These are phyloP conservation scores for Aurantiochytrium sp. DNA, from an alignment of 108 stramenopile species.

Conservation along the genomic window DNA sequence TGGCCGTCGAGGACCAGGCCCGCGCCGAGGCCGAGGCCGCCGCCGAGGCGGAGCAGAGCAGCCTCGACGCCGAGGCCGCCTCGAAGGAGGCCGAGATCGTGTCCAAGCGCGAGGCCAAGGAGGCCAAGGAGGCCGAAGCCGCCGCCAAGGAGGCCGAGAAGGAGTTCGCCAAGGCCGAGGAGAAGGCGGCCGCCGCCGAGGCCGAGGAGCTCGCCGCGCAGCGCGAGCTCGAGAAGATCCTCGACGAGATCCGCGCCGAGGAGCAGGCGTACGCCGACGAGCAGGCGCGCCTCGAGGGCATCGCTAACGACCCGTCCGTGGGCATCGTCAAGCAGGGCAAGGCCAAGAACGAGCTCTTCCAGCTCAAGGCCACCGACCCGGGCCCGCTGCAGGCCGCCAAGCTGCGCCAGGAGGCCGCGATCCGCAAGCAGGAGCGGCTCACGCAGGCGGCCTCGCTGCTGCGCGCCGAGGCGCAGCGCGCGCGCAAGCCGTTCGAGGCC, in stretches of 20 bases:
- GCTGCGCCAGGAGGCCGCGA: conserved; percentile 36
- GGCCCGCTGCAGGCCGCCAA: conserved; percentile 21
- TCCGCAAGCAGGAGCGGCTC: conserved; percentile 18
- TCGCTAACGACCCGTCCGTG: background rate
- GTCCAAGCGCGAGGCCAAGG: background rate
- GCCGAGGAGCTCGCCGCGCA: conserved; percentile 23
- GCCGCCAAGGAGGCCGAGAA: background rate
- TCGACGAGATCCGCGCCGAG: conserved; percentile 22
- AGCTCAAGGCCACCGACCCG: conserved; percentile 25
- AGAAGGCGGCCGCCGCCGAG: background rate
- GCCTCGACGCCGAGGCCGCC: background rate
- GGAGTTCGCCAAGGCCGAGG: background rate
- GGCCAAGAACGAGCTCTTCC: conserved; percentile 35
- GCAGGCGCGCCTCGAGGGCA: background rate
- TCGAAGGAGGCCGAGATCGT: background rate
- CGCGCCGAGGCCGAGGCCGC: background rate
- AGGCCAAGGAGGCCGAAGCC: background rate
- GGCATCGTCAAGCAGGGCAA: conserved; percentile 34
- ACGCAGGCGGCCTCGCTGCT: background rate
- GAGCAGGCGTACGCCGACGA: conserved; percentile 6
- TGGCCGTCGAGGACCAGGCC: background rate
- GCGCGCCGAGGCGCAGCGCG: conserved; percentile 28
- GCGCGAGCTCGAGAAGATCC: conserved; percentile 12
- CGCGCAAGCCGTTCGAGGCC: background rate
- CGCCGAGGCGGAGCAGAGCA: background rate